Percentiles rank a stretch among this genome's conserved stretches.
Evolutionary conservation across 2,329 filamentous ascomycete genomes (phyloP).

Genomic region (Leptosphaerulina australis): DNA sequence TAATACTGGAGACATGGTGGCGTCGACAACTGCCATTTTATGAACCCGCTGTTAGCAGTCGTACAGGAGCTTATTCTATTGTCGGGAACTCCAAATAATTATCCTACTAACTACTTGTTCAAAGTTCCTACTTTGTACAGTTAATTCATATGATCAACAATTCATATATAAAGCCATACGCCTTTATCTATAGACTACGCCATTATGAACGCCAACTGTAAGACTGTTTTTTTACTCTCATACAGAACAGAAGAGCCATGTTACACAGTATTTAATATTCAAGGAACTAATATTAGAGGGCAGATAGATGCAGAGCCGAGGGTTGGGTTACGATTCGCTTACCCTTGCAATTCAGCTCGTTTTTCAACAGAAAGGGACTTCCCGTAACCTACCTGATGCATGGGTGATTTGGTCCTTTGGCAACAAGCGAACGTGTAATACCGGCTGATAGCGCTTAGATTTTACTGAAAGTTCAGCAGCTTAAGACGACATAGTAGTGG

Average conservation of each 20-base stretch:
- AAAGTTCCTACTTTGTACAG: too few relatives aligned
- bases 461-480: not conserved
- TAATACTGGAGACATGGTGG: not conserved
- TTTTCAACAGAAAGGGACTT: not conserved
- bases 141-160: too few relatives aligned
- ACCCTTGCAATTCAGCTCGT: not conserved
- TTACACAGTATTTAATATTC: not conserved
- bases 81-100: too few relatives aligned
- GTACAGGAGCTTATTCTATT: not conserved
- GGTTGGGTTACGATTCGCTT: not conserved
- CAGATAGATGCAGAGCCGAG: not conserved
- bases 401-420: not conserved
- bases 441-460: too few relatives aligned
- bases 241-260: not conserved
- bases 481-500: too few relatives aligned
- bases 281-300: slow-evolving; percentile 5
- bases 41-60: not conserved
- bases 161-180: too few relatives aligned
- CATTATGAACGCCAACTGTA: not conserved
- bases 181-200: too few relatives aligned
- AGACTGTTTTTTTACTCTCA: not conserved
- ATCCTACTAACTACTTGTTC: too few relatives aligned
- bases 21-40: not conserved
- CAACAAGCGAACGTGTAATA: slow-evolving; percentile 1
- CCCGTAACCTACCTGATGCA: not conserved